These are phyloP conservation scores for Clathrus columnatus DNA, from an alignment of 768 basidiomycete species.

Conservation along the genomic window DNA sequence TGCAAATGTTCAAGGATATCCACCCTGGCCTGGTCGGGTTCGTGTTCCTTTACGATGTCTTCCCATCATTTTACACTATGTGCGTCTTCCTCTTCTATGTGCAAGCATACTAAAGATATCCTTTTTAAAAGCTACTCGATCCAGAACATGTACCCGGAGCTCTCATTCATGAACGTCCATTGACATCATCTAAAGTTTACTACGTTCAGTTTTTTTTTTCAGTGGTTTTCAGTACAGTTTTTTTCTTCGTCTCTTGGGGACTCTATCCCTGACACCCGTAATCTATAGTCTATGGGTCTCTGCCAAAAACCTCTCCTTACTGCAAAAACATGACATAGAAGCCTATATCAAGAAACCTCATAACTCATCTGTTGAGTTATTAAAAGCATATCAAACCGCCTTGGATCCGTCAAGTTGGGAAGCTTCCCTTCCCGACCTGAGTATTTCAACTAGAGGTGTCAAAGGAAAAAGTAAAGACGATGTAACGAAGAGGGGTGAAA, in stretches of 20 bases:
- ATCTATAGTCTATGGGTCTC: constrained; percentile 78
- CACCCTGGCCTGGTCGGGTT: constrained; percentile 92
- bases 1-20: constrained; percentile 87
- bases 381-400: constrained; percentile 69
- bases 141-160: constrained; percentile 50
- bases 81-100: too few relatives aligned
- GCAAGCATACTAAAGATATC: constrained; percentile 1
- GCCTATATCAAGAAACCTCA: constrained; percentile 70
- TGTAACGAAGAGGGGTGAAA: constrained; percentile 40
- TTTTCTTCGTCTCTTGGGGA: too few relatives aligned
- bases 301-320: constrained; percentile 69
- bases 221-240: too few relatives aligned
- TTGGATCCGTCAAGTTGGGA: constrained; percentile 66
- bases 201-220: constrained; percentile 84
- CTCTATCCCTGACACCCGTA: constrained; percentile 11
- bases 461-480: too few relatives aligned
- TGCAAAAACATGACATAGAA: constrained; percentile 73
- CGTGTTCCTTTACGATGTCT: constrained; percentile 29
- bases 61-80: too few relatives aligned
- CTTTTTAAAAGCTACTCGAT: constrained; percentile 32
- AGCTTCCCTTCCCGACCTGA: too few relatives aligned
- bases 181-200: constrained; percentile 57
- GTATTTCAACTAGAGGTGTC: too few relatives aligned
- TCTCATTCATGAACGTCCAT: constrained; percentile 65
- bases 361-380: constrained; percentile 69